Percentiles rank a stretch among this genome's conserved stretches.
Conservation (phyloP, 2,329 filamentous ascomycete species). For the Alternaria alternata region DNA sequence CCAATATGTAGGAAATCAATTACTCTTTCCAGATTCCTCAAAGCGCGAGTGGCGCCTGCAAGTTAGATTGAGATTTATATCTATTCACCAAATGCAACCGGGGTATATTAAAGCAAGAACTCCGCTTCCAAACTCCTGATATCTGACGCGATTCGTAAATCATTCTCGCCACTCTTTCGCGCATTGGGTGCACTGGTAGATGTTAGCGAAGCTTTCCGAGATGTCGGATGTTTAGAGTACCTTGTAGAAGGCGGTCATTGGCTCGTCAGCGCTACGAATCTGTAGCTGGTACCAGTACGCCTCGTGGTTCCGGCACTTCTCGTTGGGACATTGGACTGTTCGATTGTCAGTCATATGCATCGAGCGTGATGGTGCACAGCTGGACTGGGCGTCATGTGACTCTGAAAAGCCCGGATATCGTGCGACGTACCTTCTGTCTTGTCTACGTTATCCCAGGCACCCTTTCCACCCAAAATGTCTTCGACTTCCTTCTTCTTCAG, state of each 20-base stretch:
- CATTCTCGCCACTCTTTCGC: constrained; percentile 56
- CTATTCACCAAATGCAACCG: background rate
- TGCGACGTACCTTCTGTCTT: constrained; percentile 68
- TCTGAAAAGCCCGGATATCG: no score
- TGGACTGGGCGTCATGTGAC: background rate
- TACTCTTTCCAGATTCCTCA: background rate
- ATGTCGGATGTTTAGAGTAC: constrained; percentile 51
- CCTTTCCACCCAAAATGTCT: constrained; percentile 86
- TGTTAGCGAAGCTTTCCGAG: constrained; percentile 10
- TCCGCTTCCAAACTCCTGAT: constrained; percentile 17
- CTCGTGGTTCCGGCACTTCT: constrained; percentile 80
- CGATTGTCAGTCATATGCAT: constrained; percentile 1
- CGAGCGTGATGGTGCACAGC: background rate
- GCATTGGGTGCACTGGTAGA: constrained; percentile 52
- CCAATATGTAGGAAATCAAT: background rate
- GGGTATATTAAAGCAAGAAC: constrained; percentile 18
- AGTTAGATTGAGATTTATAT: background rate
- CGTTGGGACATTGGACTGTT: constrained; percentile 79
- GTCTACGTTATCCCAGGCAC: constrained; percentile 90
- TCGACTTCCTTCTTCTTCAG: constrained; percentile 89
- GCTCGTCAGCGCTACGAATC: constrained; percentile 97
- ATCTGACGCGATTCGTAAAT: constrained; percentile 2
- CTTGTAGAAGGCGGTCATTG: constrained; percentile 97
- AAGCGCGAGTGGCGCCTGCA: background rate
- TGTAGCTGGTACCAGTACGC: constrained; percentile 97